Percentiles rank a stretch among this genome's conserved stretches.
These are phyloP conservation scores for Geotrichum phurueaensis DNA, from an alignment of 1,139 yeast species.

Conservation along the genomic window DNA sequence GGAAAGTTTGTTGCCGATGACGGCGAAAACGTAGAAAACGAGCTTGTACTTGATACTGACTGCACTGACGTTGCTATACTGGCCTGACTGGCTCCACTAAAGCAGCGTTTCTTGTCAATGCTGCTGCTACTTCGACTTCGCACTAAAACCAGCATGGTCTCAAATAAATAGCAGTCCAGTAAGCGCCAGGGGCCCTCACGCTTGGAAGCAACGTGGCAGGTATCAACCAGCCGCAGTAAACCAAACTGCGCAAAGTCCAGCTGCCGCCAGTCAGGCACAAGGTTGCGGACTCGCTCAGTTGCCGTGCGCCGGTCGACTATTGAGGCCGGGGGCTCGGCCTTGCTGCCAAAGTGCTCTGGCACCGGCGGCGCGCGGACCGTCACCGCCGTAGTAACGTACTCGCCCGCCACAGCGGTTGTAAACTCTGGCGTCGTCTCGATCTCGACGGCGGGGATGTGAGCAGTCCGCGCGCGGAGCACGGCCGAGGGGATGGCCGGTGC, in stretches of 20 bases:
- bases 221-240: constrained; percentile 20
- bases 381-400: constrained; percentile 6
- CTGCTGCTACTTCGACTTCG: constrained; percentile 2
- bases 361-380: constrained; percentile 2
- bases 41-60: background rate
- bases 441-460: background rate
- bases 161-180: constrained; percentile 25
- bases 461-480: background rate
- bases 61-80: background rate
- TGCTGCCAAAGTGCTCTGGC: background rate
- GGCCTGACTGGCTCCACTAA: background rate
- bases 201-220: constrained; percentile 19
- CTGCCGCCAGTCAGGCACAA: constrained; percentile 19
- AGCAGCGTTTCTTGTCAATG: background rate
- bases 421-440: constrained; percentile 1
- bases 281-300: constrained; percentile 1
- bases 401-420: background rate
- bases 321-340: background rate
- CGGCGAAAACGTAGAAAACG: background rate
- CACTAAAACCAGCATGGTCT: constrained; percentile 21
- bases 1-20: background rate
- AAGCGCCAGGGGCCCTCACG: constrained; percentile 22
- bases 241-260: constrained; percentile 23
- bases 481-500: constrained; percentile 12
- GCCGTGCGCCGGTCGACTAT: constrained; percentile 1